A percentile compares a stretch with the other conserved stretches of the same genome.
phyloP scores from a whole-genome alignment of 257 asterid genomes.

The Penstemon eatonii region DNA sequence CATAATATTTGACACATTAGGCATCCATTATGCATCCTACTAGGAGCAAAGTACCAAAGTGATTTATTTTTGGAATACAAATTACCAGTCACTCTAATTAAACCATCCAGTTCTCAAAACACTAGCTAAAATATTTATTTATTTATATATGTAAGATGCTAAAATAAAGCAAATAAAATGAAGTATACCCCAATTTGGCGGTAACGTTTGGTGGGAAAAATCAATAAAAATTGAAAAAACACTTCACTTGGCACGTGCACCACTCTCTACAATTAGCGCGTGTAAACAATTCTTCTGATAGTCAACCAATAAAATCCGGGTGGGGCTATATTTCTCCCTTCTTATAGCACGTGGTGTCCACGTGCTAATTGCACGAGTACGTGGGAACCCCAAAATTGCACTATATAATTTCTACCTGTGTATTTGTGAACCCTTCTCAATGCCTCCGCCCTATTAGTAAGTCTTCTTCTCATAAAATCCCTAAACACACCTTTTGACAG shows the following conservation, averaged over 20 bases:
- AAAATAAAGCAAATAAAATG: slow-evolving; percentile 20
- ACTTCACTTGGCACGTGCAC: neutral
- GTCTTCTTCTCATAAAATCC: slow-evolving; percentile 31
- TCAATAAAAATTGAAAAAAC: slow-evolving; percentile 37
- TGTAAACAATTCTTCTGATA: neutral
- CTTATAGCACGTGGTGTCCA: slow-evolving; percentile 17
- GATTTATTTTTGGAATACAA: too few relatives aligned
- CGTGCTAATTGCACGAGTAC: slow-evolving; percentile 38
- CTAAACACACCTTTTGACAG: slow-evolving; percentile 28
- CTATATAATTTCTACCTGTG: slow-evolving; percentile 31
- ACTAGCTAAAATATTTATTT: too few relatives aligned
- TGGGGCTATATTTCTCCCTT: neutral
- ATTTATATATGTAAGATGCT: too few relatives aligned
- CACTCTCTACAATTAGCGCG: slow-evolving; percentile 36
- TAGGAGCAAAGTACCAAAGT: too few relatives aligned
- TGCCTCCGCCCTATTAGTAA: slow-evolving; percentile 57
- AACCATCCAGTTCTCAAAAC: too few relatives aligned
- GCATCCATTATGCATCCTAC: too few relatives aligned
- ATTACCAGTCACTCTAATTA: too few relatives aligned
- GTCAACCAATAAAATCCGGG: slow-evolving; percentile 12
- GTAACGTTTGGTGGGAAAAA: slow-evolving; percentile 65
- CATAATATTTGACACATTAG: too few relatives aligned
- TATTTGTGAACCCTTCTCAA: slow-evolving; percentile 42
- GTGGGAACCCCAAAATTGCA: neutral
- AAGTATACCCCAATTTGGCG: slow-evolving; percentile 58